These are phyloP conservation scores for Ceratocystis papillata DNA, from an alignment of 2,329 filamentous ascomycete genomes.

Conservation along the genomic window DNA sequence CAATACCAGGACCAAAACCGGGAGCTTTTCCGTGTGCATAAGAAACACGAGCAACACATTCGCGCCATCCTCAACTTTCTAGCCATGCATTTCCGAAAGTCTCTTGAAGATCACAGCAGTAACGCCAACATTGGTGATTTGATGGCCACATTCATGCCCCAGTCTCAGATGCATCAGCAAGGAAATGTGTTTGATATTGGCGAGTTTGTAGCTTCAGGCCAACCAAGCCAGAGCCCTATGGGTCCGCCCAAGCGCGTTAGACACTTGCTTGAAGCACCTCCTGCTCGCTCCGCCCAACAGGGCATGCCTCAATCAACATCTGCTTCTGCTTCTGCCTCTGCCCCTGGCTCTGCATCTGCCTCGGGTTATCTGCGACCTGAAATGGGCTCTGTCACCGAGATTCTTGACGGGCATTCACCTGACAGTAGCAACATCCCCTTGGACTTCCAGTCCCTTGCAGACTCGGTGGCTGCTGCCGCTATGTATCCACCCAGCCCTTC, in stretches of 20 bases:
- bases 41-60: conserved; percentile 96
- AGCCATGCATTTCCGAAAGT: conserved; percentile 91
- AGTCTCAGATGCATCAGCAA: conserved; percentile 37
- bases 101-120: conserved; percentile 65
- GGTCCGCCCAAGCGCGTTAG: conserved; percentile 42
- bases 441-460: conserved; percentile 7
- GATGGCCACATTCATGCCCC: conserved; percentile 64
- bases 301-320: conserved; percentile 27
- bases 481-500: conserved; percentile 23
- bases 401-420: conserved; percentile 43
- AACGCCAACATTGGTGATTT: conserved; percentile 73
- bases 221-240: conserved; percentile 35
- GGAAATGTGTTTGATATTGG: conserved; percentile 52
- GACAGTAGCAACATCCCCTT: conserved; percentile 28
- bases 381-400: conserved; percentile 49
- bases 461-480: not conserved
- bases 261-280: conserved; percentile 43
- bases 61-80: conserved; percentile 97
- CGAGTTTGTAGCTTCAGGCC: conserved; percentile 41
- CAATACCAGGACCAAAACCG: conserved; percentile 25
- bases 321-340: conserved; percentile 28
- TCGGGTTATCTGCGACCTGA: conserved; percentile 34
- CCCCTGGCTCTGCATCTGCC: conserved; percentile 30
- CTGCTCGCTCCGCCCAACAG: conserved; percentile 29
- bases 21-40: conserved; percentile 32